phyloP scores from a whole-genome alignment of 495 filamentous ascomycete species.

The Xylaria scruposa region DNA sequence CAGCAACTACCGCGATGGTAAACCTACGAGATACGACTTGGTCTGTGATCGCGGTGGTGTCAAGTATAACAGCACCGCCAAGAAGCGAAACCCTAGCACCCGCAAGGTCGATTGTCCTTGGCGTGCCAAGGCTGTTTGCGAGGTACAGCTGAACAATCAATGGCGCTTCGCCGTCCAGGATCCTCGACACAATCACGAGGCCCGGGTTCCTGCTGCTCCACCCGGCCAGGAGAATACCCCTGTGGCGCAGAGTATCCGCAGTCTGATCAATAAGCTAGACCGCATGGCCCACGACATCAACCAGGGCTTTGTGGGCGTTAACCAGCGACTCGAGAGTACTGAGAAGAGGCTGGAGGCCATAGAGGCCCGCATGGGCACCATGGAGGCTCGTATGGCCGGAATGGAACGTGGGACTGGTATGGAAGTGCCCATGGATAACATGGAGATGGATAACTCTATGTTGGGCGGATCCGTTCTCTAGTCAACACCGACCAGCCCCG shows the following conservation, averaged over 20 bases:
- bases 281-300: slow-evolving; percentile 52
- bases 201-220: slow-evolving; percentile 48
- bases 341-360: slow-evolving; percentile 54
- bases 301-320: slow-evolving; percentile 42
- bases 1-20: slow-evolving; percentile 58
- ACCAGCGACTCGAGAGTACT: slow-evolving; percentile 45
- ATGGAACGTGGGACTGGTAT: slow-evolving; percentile 50
- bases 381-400: slow-evolving; percentile 49
- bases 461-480: slow-evolving; percentile 38
- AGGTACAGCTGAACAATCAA: slow-evolving; percentile 57
- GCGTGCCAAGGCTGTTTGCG: slow-evolving; percentile 59
- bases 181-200: slow-evolving; percentile 56
- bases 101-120: slow-evolving; percentile 61
- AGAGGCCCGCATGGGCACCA: slow-evolving; percentile 46
- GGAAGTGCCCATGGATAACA: slow-evolving; percentile 56
- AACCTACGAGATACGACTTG: slow-evolving; percentile 58
- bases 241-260: slow-evolving; percentile 53
- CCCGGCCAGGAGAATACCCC: slow-evolving; percentile 55
- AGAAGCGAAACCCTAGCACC: slow-evolving; percentile 60
- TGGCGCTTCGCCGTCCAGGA: slow-evolving; percentile 58
- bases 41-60: slow-evolving; percentile 61
- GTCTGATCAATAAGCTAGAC: slow-evolving; percentile 55
- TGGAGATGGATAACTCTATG: slow-evolving; percentile 45
- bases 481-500: neutral
- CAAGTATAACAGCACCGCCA: slow-evolving; percentile 60